Conservation (phyloP, 352 stramenopile genomes). For the Phytophthora constricta region DNA sequence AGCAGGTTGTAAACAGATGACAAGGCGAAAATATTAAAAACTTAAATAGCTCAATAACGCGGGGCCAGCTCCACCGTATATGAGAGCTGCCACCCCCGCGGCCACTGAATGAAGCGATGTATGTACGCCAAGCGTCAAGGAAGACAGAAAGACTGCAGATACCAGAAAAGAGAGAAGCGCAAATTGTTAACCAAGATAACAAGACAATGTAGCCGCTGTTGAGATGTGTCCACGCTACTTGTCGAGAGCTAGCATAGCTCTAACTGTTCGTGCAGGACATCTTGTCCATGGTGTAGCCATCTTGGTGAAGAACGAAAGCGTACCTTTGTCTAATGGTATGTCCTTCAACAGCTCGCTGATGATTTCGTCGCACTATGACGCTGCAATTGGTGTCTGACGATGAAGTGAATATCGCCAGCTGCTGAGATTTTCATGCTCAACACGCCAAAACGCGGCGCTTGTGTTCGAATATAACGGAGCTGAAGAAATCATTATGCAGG, state of each 20-base stretch:
- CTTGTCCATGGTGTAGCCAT: background rate
- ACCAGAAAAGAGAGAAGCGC: background rate
- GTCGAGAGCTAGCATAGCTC: no score
- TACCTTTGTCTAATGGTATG: no score
- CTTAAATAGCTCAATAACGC: no score
- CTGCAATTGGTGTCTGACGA: constrained; percentile 82
- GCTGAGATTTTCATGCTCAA: constrained; percentile 51
- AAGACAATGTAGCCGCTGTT: background rate
- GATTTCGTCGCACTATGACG: constrained; percentile 84
- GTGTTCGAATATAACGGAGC: constrained; percentile 87
- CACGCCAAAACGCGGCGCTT: constrained; percentile 54
- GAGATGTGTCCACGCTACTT: background rate
- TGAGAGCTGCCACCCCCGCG: background rate
- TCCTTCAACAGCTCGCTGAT: constrained; percentile 64
- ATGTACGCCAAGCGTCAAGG: background rate
- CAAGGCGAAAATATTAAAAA: no score
- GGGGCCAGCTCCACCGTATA: background rate
- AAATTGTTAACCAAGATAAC: background rate
- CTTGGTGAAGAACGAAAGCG: no score
- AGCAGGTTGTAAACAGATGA: constrained; percentile 13
- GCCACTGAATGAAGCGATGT: background rate
- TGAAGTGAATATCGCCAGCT: constrained; percentile 78
- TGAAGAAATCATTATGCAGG: constrained; percentile 83
- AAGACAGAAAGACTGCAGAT: background rate
- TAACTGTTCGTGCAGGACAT: background rate